Evolutionary conservation across 176 grass and related monocot genomes (phyloP).

Genomic region (Coix lacrymajobi): DNA sequence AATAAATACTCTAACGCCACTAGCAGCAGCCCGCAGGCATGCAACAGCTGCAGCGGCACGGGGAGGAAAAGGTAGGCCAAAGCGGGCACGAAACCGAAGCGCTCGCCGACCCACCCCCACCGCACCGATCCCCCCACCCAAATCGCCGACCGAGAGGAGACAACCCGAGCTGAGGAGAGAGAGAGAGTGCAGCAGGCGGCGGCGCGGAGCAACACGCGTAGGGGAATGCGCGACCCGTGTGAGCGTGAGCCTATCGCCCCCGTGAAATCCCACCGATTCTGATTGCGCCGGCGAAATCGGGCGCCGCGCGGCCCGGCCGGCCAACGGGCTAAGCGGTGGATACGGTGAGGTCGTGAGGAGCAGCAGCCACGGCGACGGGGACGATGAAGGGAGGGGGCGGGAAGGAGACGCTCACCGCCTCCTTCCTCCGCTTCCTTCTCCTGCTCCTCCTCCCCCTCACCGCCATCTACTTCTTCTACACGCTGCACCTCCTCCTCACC

Average conservation of each 20-base stretch:
- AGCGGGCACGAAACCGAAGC: not conserved
- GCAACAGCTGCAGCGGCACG: not conserved
- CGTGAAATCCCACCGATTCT: not conserved
- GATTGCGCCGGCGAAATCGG: not conserved
- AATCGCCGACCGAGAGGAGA: slow-evolving; percentile 7
- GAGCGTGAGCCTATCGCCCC: slow-evolving; percentile 24
- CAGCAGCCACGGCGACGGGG: slow-evolving; percentile 32
- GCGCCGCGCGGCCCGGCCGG: not conserved
- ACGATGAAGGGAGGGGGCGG: slow-evolving; percentile 50
- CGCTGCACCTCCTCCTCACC: slow-evolving; percentile 71
- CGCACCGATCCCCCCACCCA: slow-evolving; percentile 1
- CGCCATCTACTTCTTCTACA: slow-evolving; percentile 77
- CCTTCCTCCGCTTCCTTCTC: slow-evolving; percentile 55
- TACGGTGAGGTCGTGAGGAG: not conserved
- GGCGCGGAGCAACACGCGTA: slow-evolving; percentile 13
- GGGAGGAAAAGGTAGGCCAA: not conserved
- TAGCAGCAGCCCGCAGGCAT: not conserved
- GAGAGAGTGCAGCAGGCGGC: not conserved
- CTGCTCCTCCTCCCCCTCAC: slow-evolving; percentile 58
- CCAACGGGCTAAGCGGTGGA: not conserved
- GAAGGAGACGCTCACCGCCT: slow-evolving; percentile 43
- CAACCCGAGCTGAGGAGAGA: not conserved
- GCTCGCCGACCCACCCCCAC: slow-evolving; percentile 7
- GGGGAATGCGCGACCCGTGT: slow-evolving; percentile 31
- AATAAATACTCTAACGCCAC: not conserved